Evolutionary conservation across 371 early-diverging fungal genomes (phyloP).

Genomic region (Circinella minor): DNA sequence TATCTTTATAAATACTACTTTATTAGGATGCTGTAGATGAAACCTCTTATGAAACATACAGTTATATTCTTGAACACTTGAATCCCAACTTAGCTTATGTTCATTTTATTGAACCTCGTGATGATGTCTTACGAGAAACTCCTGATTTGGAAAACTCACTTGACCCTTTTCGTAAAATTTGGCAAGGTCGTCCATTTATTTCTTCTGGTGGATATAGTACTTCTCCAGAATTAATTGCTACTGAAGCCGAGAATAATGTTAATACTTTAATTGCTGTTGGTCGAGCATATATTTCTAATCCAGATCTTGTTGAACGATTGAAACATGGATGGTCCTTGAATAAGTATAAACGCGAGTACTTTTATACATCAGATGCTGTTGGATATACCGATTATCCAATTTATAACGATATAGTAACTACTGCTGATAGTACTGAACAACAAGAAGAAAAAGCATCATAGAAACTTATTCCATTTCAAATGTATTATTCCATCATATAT

Average conservation of each 20-base stretch:
- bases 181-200: conserved; percentile 34
- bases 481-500: too few species aligned
- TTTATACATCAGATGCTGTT: conserved; percentile 20
- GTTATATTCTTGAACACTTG: conserved; percentile 24
- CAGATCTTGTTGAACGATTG: conserved; percentile 37
- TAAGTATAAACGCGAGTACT: conserved; percentile 25
- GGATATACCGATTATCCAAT: conserved; percentile 39
- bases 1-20: conserved; percentile 5
- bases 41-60: conserved; percentile 38
- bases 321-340: conserved; percentile 29
- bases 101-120: conserved; percentile 40
- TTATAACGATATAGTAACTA: background rate
- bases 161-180: conserved; percentile 34
- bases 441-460: too few species aligned
- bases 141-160: conserved; percentile 14
- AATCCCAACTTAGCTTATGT: conserved; percentile 36
- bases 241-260: conserved; percentile 25
- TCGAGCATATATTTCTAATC: conserved; percentile 41
- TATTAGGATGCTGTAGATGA: conserved; percentile 24
- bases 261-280: conserved; percentile 34
- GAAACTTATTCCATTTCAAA: too few species aligned
- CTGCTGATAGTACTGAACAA: too few species aligned
- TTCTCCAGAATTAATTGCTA: conserved; percentile 13
- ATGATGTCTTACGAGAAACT: conserved; percentile 14
- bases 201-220: conserved; percentile 35